Conservation (phyloP, 2,329 filamentous ascomycete genomes). For the Diplodia corticola region DNA sequence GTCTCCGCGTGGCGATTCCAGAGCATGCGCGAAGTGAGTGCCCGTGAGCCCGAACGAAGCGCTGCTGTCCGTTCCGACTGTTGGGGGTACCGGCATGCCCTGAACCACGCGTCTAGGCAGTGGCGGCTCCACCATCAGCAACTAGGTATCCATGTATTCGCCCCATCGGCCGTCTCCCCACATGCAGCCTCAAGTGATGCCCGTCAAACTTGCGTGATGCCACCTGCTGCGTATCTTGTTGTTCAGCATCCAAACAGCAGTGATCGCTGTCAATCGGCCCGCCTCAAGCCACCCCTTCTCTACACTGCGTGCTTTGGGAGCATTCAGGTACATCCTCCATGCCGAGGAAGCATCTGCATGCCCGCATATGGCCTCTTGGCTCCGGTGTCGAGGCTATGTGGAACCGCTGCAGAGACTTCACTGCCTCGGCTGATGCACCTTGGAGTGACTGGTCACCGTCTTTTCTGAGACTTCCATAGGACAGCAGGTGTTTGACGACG, state of each 20-base stretch:
- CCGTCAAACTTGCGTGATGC: neutral
- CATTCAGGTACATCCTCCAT: neutral
- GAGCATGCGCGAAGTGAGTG: neutral
- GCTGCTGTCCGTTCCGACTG: neutral
- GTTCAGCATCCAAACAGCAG: neutral
- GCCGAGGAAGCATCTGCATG: neutral
- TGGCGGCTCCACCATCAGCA: neutral
- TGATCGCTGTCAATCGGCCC: slow-evolving; percentile 1
- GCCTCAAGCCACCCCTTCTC: neutral
- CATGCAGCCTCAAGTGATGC: slow-evolving; percentile 1
- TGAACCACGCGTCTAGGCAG: neutral
- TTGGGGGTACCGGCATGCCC: neutral
- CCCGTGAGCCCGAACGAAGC: neutral
- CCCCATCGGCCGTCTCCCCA: neutral
- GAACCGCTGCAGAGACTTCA: neutral
- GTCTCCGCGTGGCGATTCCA: neutral
- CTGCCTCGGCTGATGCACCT: slow-evolving; percentile 2
- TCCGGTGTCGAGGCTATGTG: neutral
- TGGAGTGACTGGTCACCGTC: neutral
- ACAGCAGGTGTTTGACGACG: neutral
- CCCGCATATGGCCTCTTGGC: neutral
- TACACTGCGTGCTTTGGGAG: neutral
- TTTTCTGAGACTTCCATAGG: neutral
- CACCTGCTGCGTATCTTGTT: neutral
- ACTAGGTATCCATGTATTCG: neutral